Base-by-base conservation (phyloP, 202 grass and related monocot species). In the Panicum hallii region DNA sequence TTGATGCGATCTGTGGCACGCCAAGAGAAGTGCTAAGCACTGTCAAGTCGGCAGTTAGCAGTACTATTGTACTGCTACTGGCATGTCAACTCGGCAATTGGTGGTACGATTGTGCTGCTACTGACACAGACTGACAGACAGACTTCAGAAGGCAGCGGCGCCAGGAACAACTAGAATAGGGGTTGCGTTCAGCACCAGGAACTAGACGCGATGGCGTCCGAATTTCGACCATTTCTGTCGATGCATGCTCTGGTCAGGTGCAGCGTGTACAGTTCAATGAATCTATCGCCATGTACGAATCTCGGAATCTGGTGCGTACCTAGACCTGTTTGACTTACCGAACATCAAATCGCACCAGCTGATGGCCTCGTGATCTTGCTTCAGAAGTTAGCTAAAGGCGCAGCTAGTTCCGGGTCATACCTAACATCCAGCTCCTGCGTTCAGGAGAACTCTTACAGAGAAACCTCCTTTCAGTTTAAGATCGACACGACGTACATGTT, bases 381-480 rank as follows among this genome's bases (percentile, higher is more conserved):
- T 40, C 34, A 5, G 40, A 74, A 49, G 76, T 54, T 80, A 3
- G 79, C 30, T 34, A 74, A 15, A 74, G 68, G 38, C 75, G 76
- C 55, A 26, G 26, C 58, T 55, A 8, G 67, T 43, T 81, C 67
- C 67, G 74, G 44, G 45, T 53, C 76, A 12, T 64, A 79, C 83
- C 83, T 23, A 67, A 67, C 72, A 47, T 72, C 0, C 66, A 42
- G 68, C 63, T 86, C 7, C 72, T 48, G 67, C 63, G 69, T 86
- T 53, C 22, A 82, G 78, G 15, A 56, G 43, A 73, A 57, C 55
- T 66, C 46, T 40, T 15, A 20, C 5, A 57, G 14, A 47, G 54
- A 64, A 22, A 77, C 64, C 38, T 77, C 64, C 16, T 72, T 50
- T 56, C 78, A 16, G 66, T 72, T 50, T 56, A 72, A 16, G 66